Percentiles rank a stretch among this genome's conserved stretches.
Conservation (phyloP, 1,284 basidiomycete genomes). For the Ganoderma lingzhi region DNA sequence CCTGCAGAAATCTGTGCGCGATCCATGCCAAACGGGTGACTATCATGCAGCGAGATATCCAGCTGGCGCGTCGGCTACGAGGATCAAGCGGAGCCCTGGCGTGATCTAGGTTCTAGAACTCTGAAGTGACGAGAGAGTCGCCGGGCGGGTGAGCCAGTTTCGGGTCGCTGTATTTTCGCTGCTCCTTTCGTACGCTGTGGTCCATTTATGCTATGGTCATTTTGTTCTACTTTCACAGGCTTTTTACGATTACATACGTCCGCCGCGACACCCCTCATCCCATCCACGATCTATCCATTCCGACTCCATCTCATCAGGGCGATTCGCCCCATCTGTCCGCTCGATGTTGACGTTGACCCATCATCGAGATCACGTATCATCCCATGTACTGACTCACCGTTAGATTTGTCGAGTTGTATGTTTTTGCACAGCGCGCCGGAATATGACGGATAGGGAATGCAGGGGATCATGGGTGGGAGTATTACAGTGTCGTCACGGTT, state of each 20-base stretch:
- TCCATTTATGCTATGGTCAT: conserved; percentile 14
- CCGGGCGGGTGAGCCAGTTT: neutral
- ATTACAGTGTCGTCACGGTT: neutral
- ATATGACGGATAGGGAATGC: conserved; percentile 16
- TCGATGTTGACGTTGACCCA: neutral
- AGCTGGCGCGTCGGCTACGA: conserved; percentile 93
- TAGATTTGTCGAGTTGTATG: conserved; percentile 16
- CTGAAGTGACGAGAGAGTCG: neutral
- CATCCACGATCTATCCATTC: conserved; percentile 16
- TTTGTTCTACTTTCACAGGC: conserved; percentile 8
- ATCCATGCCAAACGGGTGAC: conserved; percentile 99
- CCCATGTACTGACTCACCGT: conserved; percentile 19
- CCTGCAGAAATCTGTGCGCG: conserved; percentile 86
- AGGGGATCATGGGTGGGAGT: neutral
- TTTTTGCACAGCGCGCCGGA: conserved; percentile 15
- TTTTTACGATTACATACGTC: conserved; percentile 17
- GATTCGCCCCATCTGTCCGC: neutral
- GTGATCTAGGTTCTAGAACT: conserved; percentile 18
- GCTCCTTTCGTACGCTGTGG: conserved; percentile 8
- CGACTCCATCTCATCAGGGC: neutral
- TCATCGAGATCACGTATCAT: neutral
- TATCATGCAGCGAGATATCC: conserved; percentile 97
- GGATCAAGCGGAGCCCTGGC: conserved; percentile 74
- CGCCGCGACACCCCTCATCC: conserved; percentile 28
- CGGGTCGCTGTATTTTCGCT: conserved; percentile 11